A percentile compares a stretch with the other conserved stretches of the same genome.
phyloP scores from a whole-genome alignment of 495 filamentous ascomycete species.

The Talaromyces adpressus region DNA sequence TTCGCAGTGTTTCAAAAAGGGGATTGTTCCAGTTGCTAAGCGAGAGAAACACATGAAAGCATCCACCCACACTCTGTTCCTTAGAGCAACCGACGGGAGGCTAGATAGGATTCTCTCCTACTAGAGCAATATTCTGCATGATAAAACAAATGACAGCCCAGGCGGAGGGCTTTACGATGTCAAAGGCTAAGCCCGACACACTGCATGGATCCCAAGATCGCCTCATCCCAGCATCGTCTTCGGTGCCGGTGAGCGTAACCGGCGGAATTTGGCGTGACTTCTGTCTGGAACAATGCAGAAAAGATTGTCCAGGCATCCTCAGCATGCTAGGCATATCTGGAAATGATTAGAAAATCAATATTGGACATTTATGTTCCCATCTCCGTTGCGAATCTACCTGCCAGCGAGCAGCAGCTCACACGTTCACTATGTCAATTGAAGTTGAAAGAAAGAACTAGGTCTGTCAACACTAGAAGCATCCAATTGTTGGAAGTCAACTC shows the following conservation, averaged over 20 bases:
- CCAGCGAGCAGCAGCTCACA: neutral
- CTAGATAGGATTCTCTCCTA: too few relatives aligned
- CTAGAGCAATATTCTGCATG: too few relatives aligned
- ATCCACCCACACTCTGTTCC: neutral
- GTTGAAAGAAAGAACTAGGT: neutral
- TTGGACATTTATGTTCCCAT: neutral
- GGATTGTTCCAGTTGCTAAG: neutral
- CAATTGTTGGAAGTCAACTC: neutral
- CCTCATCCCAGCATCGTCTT: too few relatives aligned
- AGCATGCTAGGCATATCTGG: neutral
- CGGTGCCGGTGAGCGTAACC: too few relatives aligned
- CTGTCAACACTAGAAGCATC: too few relatives aligned
- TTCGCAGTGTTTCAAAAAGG: neutral
- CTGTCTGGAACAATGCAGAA: too few relatives aligned
- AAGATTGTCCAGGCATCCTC: neutral
- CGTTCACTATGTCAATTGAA: neutral
- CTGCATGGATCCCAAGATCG: too few relatives aligned
- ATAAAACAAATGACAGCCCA: too few relatives aligned
- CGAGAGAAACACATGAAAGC: conserved; percentile 1
- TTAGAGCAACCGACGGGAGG: too few relatives aligned
- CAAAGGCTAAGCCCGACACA: too few relatives aligned
- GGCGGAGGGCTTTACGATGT: too few relatives aligned
- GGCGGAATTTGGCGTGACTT: too few relatives aligned
- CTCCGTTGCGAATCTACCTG: neutral
- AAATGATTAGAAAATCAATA: neutral